Evolutionary conservation across 75 land plant genomes (phyloP).

Genomic region (Picea glauca): DNA sequence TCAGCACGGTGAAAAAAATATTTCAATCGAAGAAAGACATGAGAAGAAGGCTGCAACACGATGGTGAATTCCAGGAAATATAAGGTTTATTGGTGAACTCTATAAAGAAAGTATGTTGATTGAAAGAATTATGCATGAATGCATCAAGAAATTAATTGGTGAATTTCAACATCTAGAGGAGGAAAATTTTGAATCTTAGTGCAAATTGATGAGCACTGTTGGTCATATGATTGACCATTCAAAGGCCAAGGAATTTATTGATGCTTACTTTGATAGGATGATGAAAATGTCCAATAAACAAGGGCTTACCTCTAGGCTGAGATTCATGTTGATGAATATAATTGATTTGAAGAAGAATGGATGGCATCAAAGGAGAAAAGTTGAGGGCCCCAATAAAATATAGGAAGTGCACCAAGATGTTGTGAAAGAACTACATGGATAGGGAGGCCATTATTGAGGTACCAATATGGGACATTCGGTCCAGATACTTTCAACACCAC

Average conservation of each 20-base stretch:
- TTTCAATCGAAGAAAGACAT: conserved; percentile 24
- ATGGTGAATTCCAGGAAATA: conserved; percentile 43
- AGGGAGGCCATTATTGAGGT: conserved; percentile 26
- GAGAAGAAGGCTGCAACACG: conserved; percentile 25
- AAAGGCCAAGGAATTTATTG: conserved; percentile 35
- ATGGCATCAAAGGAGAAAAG: conserved; percentile 50
- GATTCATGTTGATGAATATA: conserved; percentile 37
- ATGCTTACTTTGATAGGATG: conserved; percentile 36
- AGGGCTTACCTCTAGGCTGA: conserved; percentile 36
- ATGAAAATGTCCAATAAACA: conserved; percentile 18
- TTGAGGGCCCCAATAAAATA: conserved; percentile 48
- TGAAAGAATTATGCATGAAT: conserved; percentile 48
- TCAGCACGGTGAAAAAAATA: conserved; percentile 12
- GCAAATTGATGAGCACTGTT: conserved; percentile 50
- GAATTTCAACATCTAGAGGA: conserved; percentile 34
- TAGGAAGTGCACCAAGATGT: conserved; percentile 47
- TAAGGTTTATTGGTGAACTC: conserved; percentile 47
- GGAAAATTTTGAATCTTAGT: conserved; percentile 45
- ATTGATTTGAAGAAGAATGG: conserved; percentile 36
- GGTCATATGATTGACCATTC: conserved; percentile 42
- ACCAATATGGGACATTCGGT: conserved; percentile 14
- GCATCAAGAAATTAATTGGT: conserved; percentile 34
- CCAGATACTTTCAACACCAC: conserved; percentile 5
- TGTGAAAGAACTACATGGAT: conserved; percentile 16
- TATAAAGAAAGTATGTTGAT: conserved; percentile 46